Evolutionary conservation across 306 rosid genomes (phyloP).

Genomic region (Trifolium subterraneum): DNA sequence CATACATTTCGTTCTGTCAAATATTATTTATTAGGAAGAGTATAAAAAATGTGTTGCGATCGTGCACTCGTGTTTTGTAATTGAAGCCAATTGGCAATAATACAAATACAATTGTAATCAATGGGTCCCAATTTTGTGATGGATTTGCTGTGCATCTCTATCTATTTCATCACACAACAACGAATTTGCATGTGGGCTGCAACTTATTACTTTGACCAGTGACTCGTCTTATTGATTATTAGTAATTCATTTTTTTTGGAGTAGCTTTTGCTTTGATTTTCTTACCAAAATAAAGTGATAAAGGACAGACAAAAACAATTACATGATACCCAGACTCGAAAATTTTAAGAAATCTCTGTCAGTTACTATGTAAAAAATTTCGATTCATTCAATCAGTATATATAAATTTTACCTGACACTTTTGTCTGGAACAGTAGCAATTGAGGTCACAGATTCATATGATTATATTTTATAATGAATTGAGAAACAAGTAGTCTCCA

Average conservation of each 20-base stretch:
- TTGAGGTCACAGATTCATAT: constrained; percentile 39
- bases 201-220: constrained; percentile 51
- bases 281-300: constrained; percentile 20
- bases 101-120: constrained; percentile 32
- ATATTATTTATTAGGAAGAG: neutral
- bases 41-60: constrained; percentile 1
- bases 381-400: constrained; percentile 33
- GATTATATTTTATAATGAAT: too few relatives aligned
- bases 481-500: too few relatives aligned
- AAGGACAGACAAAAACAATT: constrained; percentile 2
- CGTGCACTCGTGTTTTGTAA: constrained; percentile 35
- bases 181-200: constrained; percentile 48
- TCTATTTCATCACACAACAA: constrained; percentile 30
- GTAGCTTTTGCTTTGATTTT: neutral
- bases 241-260: neutral
- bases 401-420: constrained; percentile 43
- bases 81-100: constrained; percentile 42
- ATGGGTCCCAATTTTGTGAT: constrained; percentile 42
- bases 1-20: constrained; percentile 5
- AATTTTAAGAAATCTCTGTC: constrained; percentile 38
- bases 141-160: constrained; percentile 21
- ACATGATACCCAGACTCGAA: constrained; percentile 46
- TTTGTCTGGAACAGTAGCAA: constrained; percentile 33
- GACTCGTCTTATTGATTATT: constrained; percentile 41
- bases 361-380: constrained; percentile 20